These are phyloP conservation scores for Epichloe elymi DNA, from an alignment of 2,329 filamentous ascomycete genomes.

Conservation along the genomic window DNA sequence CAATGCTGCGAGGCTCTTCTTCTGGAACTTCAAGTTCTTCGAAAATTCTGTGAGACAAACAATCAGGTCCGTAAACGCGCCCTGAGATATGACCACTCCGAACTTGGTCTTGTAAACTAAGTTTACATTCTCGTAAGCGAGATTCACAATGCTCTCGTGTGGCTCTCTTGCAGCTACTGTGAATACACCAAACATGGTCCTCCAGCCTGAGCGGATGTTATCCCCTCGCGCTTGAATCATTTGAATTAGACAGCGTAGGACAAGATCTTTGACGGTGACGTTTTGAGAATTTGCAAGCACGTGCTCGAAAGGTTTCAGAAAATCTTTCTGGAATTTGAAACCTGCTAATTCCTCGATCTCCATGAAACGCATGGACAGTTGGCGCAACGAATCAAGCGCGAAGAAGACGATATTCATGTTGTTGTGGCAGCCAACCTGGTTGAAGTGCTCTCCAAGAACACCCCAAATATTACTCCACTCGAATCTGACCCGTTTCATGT, in stretches of 20 bases:
- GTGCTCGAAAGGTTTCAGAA: conserved; percentile 95
- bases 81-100: conserved; percentile 89
- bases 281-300: conserved; percentile 89
- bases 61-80: conserved; percentile 89
- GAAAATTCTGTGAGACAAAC: conserved; percentile 97
- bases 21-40: conserved; percentile 97
- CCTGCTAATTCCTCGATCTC: conserved; percentile 94
- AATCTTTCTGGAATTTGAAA: conserved; percentile 99
- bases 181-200: conserved; percentile 98
- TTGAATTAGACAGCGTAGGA: conserved; percentile 87
- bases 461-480: conserved; percentile 98
- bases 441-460: conserved; percentile 96
- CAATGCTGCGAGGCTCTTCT: conserved; percentile 93
- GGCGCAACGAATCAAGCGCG: conserved; percentile 84
- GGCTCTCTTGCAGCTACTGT: conserved; percentile 88
- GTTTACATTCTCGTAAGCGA: conserved; percentile 92
- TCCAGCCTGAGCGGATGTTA: conserved; percentile 95
- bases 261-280: conserved; percentile 93
- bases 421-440: conserved; percentile 88
- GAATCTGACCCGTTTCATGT: conserved; percentile 96
- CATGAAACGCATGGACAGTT: conserved; percentile 97
- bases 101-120: conserved; percentile 94
- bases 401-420: conserved; percentile 98
- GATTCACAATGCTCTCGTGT: conserved; percentile 89
- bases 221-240: conserved; percentile 97